A percentile compares a stretch with the other conserved stretches of the same genome.
Evolutionary conservation across 2,329 filamentous ascomycete species (phyloP).

Genomic region (Polytolypa hystricis): DNA sequence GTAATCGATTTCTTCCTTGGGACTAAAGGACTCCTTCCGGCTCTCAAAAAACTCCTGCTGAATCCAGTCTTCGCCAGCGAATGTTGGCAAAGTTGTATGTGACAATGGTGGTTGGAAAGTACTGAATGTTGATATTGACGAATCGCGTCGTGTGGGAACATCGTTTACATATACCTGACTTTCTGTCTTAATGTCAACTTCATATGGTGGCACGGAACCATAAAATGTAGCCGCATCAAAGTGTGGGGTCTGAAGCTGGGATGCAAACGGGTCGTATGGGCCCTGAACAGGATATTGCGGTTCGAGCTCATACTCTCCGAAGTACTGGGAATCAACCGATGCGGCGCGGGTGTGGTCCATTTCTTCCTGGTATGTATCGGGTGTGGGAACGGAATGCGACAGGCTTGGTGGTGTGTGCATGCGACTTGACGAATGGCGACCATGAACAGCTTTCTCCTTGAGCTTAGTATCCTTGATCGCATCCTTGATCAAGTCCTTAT

Average conservation of each 20-base stretch:
- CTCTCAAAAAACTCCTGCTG: conserved; percentile 59
- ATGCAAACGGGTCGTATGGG: conserved; percentile 31
- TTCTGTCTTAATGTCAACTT: conserved; percentile 93
- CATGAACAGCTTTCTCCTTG: conserved; percentile 62
- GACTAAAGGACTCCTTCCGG: conserved; percentile 52
- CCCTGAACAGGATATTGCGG: conserved; percentile 48
- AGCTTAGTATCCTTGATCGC: conserved; percentile 97
- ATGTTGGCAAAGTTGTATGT: conserved; percentile 54
- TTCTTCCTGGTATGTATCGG: conserved; percentile 66
- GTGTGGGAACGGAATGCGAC: conserved; percentile 70
- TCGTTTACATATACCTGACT: conserved; percentile 89
- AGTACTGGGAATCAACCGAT: conserved; percentile 71
- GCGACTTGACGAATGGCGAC: conserved; percentile 20
- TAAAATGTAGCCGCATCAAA: conserved; percentile 52
- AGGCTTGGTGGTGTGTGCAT: conserved; percentile 62
- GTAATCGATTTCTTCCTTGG: conserved; percentile 56
- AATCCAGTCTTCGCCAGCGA: conserved; percentile 58
- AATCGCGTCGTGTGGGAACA: conserved; percentile 72
- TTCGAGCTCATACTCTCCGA: conserved; percentile 54
- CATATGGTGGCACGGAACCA: conserved; percentile 60
- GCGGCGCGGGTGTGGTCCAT: conserved; percentile 61
- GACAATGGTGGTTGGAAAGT: conserved; percentile 72
- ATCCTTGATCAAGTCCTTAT: conserved; percentile 94
- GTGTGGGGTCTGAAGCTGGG: conserved; percentile 37
- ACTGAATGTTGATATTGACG: conserved; percentile 83